Base-by-base conservation (phyloP, 2,329 filamentous ascomycete genomes). In the Lachnellula arida region DNA sequence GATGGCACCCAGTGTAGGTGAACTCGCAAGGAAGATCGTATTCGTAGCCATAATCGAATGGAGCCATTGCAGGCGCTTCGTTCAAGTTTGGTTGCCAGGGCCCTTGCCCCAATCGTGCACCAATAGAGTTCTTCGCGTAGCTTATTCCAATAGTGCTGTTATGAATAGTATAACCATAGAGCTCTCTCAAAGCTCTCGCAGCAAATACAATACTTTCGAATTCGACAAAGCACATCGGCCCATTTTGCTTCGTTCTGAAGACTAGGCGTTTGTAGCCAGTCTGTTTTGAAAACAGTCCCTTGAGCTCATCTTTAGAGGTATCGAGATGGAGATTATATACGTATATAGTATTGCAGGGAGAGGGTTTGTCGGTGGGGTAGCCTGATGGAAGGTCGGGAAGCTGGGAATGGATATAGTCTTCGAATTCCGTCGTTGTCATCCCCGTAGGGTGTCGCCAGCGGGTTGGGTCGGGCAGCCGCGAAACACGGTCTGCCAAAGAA, bases 161-260 rank as follows among this genome's bases (percentile, higher is more conserved):
- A 69, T 92, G 90, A 35, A 97, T 79, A 49, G 83, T 84, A 49
- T 88, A 84, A 0, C 94, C 94, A 67, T 97, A 97, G 1, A 97
- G 79, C 54, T 97, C 91, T 61, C 91, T 85, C 2, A 97, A 79
- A 1, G 92, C 88, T 73, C 93, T 95, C 42, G 93, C 97, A 0
- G 94, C 93, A 67, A 91, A 92, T 1, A 89, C 88, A 12, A 96
- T 81, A 66, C 97, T 91, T 67, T 97, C 93, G 65, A 97, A 99
- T 72, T 99, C 94, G 37, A 99, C 94, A 71, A 97, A 97, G 70
- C 94, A 97, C 92, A 97, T 97, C 2, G 93, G 93, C 0, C 93
- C 93, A 65, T 97, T 96, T 62, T 89, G 84, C 76, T 97, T 97
- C 51, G 91, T 95, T 35, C 93, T 84, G 78, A 97, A 96, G 69